A percentile compares a stretch with the other conserved stretches of the same genome.
Evolutionary conservation across 2,329 filamentous ascomycete genomes (phyloP).

Genomic region (Paecilomyces dactylethromorphus): DNA sequence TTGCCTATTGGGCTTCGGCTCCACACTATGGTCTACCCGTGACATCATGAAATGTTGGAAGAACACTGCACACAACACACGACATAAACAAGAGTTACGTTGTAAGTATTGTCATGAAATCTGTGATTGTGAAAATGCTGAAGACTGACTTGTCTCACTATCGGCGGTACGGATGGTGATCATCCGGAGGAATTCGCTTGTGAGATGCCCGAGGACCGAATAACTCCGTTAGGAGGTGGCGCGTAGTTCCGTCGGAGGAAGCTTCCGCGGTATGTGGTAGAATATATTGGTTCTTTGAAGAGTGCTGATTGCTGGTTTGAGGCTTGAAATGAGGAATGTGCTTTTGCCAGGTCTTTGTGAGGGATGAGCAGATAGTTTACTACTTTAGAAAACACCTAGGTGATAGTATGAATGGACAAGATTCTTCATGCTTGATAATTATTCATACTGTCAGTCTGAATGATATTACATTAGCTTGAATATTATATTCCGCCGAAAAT

Average conservation of each 20-base stretch:
- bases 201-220: too few relatives aligned
- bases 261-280: not conserved
- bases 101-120: too few relatives aligned
- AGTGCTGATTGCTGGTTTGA: not conserved
- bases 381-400: not conserved
- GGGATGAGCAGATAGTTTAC: not conserved
- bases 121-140: too few relatives aligned
- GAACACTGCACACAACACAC: too few relatives aligned
- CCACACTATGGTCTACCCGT: not conserved
- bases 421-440: not conserved
- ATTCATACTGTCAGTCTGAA: not conserved
- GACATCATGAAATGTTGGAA: too few relatives aligned
- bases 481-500: not conserved
- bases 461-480: not conserved
- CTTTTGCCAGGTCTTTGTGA: not conserved
- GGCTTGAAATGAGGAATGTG: not conserved
- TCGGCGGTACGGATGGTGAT: too few relatives aligned
- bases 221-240: too few relatives aligned
- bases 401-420: not conserved
- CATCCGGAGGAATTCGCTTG: too few relatives aligned
- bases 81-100: too few relatives aligned
- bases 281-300: not conserved
- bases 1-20: not conserved
- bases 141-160: too few relatives aligned
- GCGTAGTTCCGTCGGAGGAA: too few relatives aligned